Conservation (phyloP, 768 basidiomycete genomes). For the Naganishia antarctica region DNA sequence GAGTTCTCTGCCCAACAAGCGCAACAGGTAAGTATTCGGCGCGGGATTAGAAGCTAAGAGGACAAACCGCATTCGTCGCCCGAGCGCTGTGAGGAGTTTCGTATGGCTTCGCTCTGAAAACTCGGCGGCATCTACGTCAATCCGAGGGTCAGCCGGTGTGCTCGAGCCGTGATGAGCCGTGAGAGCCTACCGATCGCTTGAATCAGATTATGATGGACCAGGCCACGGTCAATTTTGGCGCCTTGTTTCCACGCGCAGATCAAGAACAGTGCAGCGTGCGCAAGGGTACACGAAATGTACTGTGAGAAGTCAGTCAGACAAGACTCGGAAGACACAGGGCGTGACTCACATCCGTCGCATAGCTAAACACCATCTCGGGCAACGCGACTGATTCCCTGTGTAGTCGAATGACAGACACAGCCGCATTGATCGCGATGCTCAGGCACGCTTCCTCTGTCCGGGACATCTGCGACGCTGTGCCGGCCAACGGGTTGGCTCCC, state of each 20-base stretch:
- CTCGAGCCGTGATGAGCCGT: not conserved
- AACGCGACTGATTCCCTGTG: constrained; percentile 36
- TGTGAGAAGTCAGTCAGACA: not conserved
- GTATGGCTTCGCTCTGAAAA: constrained; percentile 2
- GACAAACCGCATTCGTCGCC: not conserved
- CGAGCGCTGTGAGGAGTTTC: not conserved
- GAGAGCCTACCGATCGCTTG: constrained; percentile 6
- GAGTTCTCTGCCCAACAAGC: not conserved
- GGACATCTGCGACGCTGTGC: not conserved
- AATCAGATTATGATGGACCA: not conserved
- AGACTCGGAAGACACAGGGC: not conserved
- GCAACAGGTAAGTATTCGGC: too few species aligned
- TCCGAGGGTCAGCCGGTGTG: not conserved
- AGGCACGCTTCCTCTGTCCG: constrained; percentile 32
- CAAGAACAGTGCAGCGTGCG: constrained; percentile 29
- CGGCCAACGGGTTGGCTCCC: too few species aligned
- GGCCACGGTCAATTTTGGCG: constrained; percentile 6
- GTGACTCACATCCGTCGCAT: constrained; percentile 39
- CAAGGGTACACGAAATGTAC: constrained; percentile 33
- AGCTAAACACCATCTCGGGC: constrained; percentile 38
- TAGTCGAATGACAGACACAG: constrained; percentile 36
- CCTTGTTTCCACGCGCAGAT: not conserved
- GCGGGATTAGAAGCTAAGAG: too few species aligned
- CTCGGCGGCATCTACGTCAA: constrained; percentile 15
- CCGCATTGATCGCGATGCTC: constrained; percentile 38